Base-by-base conservation (phyloP, 208 protist genomes). In the Histomonas meleagridis region DNA sequence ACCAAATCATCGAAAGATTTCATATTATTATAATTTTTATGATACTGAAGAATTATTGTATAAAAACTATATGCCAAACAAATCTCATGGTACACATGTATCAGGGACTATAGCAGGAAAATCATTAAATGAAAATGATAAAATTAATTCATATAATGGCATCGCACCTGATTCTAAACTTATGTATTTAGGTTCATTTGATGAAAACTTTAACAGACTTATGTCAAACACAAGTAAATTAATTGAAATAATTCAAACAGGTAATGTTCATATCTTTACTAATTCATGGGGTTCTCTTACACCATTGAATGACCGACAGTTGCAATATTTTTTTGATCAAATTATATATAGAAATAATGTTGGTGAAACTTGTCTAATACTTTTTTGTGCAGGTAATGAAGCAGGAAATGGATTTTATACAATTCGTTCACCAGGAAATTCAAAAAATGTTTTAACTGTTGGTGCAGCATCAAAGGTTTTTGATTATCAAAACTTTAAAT, bases 401-500 rank as follows among this genome's bases (percentile, higher is more conserved):
- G 70, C 40, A n/a, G 60, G n/a, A 65, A 65, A 65, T 32, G 18
- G 70, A 51, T 16, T 51, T 81, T 38, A 32, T 4, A 81, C 70
- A 14, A 81, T 81, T 23, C 48, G 51, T 23, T 51, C 76, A 38
- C 23, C 76, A 32, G 46, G 46, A 35, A 46, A 86, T 86, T 32
- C 46, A 3, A 86, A 86, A 21, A 55, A 55, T 55, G 32, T 86
- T 55, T 86, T 86, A 38, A 86, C 76, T 38, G 46, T 86, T 86
- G 76, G 76, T 26, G 23, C 2, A n/a, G n/a, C n/a, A n/a, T n/a
- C n/a, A n/a, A n/a, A n/a, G n/a, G n/a, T n/a, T n/a, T n/a, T n/a
- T n/a, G n/a, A n/a, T n/a, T n/a, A n/a, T n/a, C n/a, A n/a, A n/a
- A n/a, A n/a, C n/a, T n/a, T n/a, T n/a, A n/a, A n/a, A n/a, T n/a